These are phyloP conservation scores for Xylariaceae sp. DNA, from an alignment of 2,329 filamentous ascomycete genomes.

Conservation along the genomic window DNA sequence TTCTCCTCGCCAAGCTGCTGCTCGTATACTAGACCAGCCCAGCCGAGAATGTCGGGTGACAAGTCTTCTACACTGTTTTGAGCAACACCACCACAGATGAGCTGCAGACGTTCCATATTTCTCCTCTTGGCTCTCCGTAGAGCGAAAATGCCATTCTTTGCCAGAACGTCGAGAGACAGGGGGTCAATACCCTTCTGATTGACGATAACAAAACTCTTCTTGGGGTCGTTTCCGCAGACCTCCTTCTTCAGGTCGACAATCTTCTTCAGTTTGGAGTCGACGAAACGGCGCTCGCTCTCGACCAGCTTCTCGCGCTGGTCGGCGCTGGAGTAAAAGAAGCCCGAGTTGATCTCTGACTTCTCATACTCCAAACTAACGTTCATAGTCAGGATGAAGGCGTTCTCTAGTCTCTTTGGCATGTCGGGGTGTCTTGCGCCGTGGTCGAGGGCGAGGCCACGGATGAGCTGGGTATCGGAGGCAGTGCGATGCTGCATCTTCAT, in stretches of 20 bases:
- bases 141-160: conserved; percentile 97
- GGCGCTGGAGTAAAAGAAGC: conserved; percentile 97
- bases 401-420: conserved; percentile 95
- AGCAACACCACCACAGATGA: conserved; percentile 84
- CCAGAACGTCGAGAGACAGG: conserved; percentile 87
- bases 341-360: conserved; percentile 98
- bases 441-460: conserved; percentile 86
- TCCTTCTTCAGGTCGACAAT: conserved; percentile 98
- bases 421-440: conserved; percentile 96
- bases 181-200: conserved; percentile 99
- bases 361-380: conserved; percentile 98
- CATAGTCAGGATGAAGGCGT: conserved; percentile 89
- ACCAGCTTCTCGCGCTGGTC: conserved; percentile 97
- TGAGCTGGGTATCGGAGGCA: conserved; percentile 92
- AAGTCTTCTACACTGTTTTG: conserved; percentile 98
- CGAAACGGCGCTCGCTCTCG: conserved; percentile 91
- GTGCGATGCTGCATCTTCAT: conserved; percentile 99
- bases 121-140: conserved; percentile 92
- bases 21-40: conserved; percentile 95
- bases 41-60: conserved; percentile 81
- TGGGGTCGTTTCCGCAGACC: conserved; percentile 87
- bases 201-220: conserved; percentile 95
- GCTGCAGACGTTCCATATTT: conserved; percentile 97
- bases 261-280: conserved; percentile 94
- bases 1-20: conserved; percentile 98